These are phyloP conservation scores for Discostella stelligeroides DNA, from an alignment of 108 stramenopile species.

Conservation along the genomic window DNA sequence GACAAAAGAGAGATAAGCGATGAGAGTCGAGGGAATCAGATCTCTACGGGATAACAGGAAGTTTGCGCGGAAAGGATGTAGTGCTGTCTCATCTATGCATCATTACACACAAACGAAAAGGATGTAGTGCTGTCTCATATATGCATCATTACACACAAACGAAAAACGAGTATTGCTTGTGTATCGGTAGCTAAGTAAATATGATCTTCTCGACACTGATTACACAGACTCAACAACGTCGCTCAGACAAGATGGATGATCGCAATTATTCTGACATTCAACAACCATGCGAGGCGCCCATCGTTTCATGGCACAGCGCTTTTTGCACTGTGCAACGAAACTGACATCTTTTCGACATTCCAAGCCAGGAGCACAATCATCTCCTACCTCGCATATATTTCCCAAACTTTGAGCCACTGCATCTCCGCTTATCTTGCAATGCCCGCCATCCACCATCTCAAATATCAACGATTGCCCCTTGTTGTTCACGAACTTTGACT, in stretches of 20 bases:
- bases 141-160: neutral
- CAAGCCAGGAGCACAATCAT: slow-evolving; percentile 11
- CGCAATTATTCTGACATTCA: neutral
- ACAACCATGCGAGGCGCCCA: slow-evolving; percentile 1
- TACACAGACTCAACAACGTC: neutral
- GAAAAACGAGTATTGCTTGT: no score
- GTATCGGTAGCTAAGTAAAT: no score
- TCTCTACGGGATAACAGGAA: no score
- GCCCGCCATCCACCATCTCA: neutral
- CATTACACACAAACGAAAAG: neutral
- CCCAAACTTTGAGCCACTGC: slow-evolving; percentile 4
- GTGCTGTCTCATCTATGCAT: neutral
- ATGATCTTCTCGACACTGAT: neutral
- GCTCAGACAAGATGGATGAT: slow-evolving; percentile 5
- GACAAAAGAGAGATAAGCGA: slow-evolving; percentile 18
- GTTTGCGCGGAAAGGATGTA: no score
- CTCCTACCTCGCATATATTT: neutral
- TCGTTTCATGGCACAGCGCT: slow-evolving; percentile 1
- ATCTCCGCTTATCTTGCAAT: slow-evolving; percentile 5
- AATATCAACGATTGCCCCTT: neutral
- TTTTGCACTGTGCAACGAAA: slow-evolving; percentile 6
- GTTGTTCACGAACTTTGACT: slow-evolving; percentile 1
- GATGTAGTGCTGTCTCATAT: neutral
- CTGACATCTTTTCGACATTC: neutral
- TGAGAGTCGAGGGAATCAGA: neutral